Evolutionary conservation across 1,139 yeast genomes (phyloP), one percentile per base, ranked within the genome.

Genomic region (Yamadazyma jaroonii): DNA sequence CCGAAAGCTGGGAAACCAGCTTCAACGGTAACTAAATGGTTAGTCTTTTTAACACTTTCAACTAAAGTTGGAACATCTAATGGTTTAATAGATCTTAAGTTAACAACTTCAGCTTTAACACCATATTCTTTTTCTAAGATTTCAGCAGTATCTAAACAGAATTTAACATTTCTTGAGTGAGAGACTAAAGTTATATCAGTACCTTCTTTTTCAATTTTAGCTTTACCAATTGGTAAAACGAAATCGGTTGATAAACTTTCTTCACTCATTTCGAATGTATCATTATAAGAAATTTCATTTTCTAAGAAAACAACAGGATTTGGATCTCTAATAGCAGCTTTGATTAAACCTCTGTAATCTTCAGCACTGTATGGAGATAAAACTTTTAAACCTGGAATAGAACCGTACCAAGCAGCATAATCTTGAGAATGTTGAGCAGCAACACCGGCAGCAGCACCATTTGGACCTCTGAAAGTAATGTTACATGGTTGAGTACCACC

Each of bases 371-470:
- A 92, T 40, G 98, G 99, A 39, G 96, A 87, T 36, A 92, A 70
- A 34, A 92, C 99, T 76, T 94, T 92, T 62, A 92, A 77, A 63
- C 98, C 99, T 42, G 99, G 99, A 53, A 94, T 89, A 40, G 95
- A 75, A 51, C 97, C 97, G 71, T 94, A 92, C 98, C 98, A 92
- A 38, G 96, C 89, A 41, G 97, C 79, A 66, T 81, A 92, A 70
- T 89, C 95, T 72, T 92, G 99, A 30, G 98, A 92, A 72, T 92
- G 99, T 70, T 92, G 99, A 43, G 99, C 99, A 54, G 81, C 99
- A 54, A 92, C 98, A 78, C 98, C 97, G 35, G 97, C 97, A 53
- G 98, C 97, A 36, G 98, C 96, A 68, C 98, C 99, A 67, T 94
- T 94, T 47, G 98, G 97, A 57, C 98, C 98, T 71, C 98, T 84